A percentile compares a stretch with the other conserved stretches of the same genome.
These are phyloP conservation scores for Coprinopsis marcescibilis DNA, from an alignment of 768 basidiomycete species.

Conservation along the genomic window DNA sequence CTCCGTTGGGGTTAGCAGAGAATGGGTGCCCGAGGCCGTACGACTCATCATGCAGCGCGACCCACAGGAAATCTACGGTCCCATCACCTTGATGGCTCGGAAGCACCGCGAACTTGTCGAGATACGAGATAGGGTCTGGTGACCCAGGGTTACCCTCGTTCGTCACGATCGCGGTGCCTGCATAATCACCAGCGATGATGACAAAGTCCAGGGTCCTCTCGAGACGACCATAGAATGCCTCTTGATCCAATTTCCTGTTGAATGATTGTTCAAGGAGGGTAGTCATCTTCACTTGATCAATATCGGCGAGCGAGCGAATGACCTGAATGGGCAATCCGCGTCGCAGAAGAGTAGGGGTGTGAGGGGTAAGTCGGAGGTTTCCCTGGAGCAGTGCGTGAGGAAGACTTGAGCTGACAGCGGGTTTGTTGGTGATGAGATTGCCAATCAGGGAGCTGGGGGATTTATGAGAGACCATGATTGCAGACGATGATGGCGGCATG, in stretches of 20 bases:
- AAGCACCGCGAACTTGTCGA: slow-evolving; percentile 97
- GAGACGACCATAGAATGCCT: slow-evolving; percentile 76
- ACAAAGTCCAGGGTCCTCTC: slow-evolving; percentile 80
- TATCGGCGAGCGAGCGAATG: slow-evolving; percentile 57
- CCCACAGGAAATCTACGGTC: slow-evolving; percentile 99
- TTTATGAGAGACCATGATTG: slow-evolving; percentile 95
- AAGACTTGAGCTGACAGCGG: slow-evolving; percentile 90
- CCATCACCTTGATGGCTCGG: slow-evolving; percentile 96
- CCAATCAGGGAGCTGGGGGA: slow-evolving; percentile 93
- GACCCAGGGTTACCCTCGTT: slow-evolving; percentile 39
- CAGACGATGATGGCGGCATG: slow-evolving; percentile 93
- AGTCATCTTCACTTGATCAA: slow-evolving; percentile 74
- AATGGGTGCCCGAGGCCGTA: slow-evolving; percentile 93
- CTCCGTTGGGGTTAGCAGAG: slow-evolving; percentile 93
- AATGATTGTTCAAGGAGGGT: slow-evolving; percentile 87
- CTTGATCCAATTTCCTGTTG: slow-evolving; percentile 59
- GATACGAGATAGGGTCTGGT: slow-evolving; percentile 63
- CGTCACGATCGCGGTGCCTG: slow-evolving; percentile 92
- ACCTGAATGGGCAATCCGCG: slow-evolving; percentile 86
- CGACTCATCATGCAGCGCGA: slow-evolving; percentile 95
- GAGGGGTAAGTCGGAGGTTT: slow-evolving; percentile 76
- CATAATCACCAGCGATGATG: slow-evolving; percentile 92
- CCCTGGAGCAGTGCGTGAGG: slow-evolving; percentile 90
- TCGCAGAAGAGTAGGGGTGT: slow-evolving; percentile 91
- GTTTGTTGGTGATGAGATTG: slow-evolving; percentile 97